A percentile compares a stretch with the other conserved stretches of the same genome.
Evolutionary conservation across 768 basidiomycete genomes (phyloP).

Genomic region (Trametes cinnabarina): DNA sequence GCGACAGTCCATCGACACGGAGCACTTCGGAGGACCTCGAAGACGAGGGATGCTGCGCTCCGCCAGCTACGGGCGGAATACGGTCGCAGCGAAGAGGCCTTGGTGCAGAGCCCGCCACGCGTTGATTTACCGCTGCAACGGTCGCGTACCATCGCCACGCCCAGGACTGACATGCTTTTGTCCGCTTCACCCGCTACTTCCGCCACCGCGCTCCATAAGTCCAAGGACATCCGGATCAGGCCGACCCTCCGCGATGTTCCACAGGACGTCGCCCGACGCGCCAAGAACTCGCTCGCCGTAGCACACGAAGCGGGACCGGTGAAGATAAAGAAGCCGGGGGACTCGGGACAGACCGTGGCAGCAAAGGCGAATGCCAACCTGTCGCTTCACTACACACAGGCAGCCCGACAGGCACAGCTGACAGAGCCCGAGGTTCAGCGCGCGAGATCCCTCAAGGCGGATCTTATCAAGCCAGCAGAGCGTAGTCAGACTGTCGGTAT

Average conservation of each 20-base stretch:
- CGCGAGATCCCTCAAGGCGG: not conserved
- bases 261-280: not conserved
- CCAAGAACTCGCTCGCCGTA: not conserved
- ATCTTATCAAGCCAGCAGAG: not conserved
- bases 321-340: no score
- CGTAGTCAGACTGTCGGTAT: not conserved
- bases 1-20: constrained; percentile 11
- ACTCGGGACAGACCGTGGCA: not conserved
- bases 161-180: not conserved
- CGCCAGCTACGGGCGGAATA: not conserved
- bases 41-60: not conserved
- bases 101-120: not conserved
- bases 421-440: not conserved
- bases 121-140: not conserved
- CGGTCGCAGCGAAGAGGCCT: not conserved
- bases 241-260: constrained; percentile 1
- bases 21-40: constrained; percentile 6
- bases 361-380: not conserved
- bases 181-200: not conserved
- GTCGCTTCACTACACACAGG: not conserved
- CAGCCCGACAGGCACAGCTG: not conserved
- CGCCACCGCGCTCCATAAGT: not conserved
- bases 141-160: not conserved
- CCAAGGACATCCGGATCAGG: not conserved
- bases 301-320: no score